Evolutionary conservation across 106 monocot species (phyloP).

Genomic region (Agapanthus africanus): DNA sequence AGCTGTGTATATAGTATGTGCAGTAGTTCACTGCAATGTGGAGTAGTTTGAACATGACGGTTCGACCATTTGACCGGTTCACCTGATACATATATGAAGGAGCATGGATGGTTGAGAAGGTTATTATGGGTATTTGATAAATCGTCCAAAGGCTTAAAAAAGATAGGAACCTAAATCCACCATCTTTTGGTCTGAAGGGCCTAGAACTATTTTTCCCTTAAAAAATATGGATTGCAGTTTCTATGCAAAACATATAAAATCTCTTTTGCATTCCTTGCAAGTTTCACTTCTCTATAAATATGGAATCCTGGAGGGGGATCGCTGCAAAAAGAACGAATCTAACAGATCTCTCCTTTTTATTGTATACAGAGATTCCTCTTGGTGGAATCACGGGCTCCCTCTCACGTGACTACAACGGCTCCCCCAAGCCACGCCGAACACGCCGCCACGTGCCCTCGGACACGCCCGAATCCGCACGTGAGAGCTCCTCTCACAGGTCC

Average conservation of each 20-base stretch:
- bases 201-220: neutral
- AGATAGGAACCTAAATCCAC: no score
- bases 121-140: no score
- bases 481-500: no score
- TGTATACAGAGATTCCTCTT: neutral
- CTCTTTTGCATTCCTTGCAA: neutral
- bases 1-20: no score
- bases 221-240: no score
- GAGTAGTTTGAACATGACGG: no score
- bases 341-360: neutral
- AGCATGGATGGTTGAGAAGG: no score
- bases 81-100: no score
- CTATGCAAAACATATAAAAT: neutral
- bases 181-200: no score
- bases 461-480: neutral
- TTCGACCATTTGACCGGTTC: no score
- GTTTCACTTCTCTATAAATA: neutral
- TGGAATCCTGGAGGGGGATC: neutral
- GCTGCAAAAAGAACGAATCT: neutral
- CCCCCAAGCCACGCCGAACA: neutral
- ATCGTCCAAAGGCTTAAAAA: no score
- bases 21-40: no score
- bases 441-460: slow-evolving; percentile 1
- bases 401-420: neutral
- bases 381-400: neutral